phyloP scores from a whole-genome alignment of 176 grass and related monocot genomes.

The Oryza meyeriana region DNA sequence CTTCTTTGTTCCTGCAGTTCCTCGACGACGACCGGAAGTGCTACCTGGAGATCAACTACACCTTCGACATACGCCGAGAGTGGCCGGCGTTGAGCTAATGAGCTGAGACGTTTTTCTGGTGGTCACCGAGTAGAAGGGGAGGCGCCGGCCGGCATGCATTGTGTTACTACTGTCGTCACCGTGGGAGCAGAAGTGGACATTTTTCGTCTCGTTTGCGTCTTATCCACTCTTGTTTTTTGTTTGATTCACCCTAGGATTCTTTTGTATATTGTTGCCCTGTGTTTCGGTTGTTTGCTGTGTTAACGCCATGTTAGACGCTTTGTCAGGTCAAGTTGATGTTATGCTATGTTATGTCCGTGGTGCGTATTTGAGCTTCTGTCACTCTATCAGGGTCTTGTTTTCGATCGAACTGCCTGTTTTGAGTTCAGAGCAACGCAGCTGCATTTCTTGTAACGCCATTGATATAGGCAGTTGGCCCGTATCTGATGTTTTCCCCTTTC shows the following conservation, averaged over 20 bases:
- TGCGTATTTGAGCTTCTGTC: conserved; percentile 4
- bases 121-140: background rate
- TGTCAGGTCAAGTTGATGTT: background rate
- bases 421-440: conserved; percentile 30
- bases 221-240: background rate
- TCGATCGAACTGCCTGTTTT: conserved; percentile 1
- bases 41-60: conserved; percentile 98
- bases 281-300: background rate
- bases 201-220: background rate
- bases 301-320: background rate
- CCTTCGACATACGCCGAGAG: conserved; percentile 89
- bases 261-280: conserved; percentile 20
- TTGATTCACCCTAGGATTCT: conserved; percentile 2
- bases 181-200: conserved; percentile 17
- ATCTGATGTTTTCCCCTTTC: background rate
- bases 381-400: background rate
- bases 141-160: background rate
- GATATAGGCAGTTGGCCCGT: background rate
- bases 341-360: background rate
- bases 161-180: background rate
- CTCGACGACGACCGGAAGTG: conserved; percentile 91
- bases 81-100: conserved; percentile 52
- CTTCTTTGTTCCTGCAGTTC: conserved; percentile 49
- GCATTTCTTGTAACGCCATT: conserved; percentile 1
- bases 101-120: conserved; percentile 1